Conservation (phyloP, 768 basidiomycete species). For the Psilocybe subaeruginosa region DNA sequence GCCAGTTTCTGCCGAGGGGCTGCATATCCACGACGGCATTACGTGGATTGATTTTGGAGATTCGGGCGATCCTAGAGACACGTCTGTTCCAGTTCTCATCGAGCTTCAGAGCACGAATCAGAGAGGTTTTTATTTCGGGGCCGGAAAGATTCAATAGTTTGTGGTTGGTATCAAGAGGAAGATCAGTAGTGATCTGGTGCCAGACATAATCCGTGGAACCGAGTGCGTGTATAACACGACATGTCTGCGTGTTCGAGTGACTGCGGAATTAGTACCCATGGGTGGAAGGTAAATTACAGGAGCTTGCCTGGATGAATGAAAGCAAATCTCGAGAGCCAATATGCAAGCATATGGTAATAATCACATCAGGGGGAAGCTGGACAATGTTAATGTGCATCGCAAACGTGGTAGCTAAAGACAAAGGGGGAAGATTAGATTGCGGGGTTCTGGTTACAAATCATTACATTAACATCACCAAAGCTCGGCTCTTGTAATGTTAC, state of each 20-base stretch:
- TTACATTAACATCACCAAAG: slow-evolving; percentile 6
- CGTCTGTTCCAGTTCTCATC: slow-evolving; percentile 52
- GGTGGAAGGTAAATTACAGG: neutral
- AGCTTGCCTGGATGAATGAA: slow-evolving; percentile 48
- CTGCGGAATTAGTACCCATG: slow-evolving; percentile 7
- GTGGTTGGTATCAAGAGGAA: slow-evolving; percentile 45
- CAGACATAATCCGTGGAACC: slow-evolving; percentile 56
- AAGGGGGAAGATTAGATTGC: slow-evolving; percentile 11
- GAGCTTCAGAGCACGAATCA: slow-evolving; percentile 47
- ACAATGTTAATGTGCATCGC: slow-evolving; percentile 7
- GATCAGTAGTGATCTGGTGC: slow-evolving; percentile 50
- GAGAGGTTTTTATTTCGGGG: slow-evolving; percentile 40
- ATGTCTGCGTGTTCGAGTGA: slow-evolving; percentile 30
- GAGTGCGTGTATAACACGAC: slow-evolving; percentile 61
- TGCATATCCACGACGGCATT: slow-evolving; percentile 48
- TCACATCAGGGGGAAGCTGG: slow-evolving; percentile 17
- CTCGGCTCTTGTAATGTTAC: slow-evolving; percentile 7
- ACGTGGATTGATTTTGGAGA: slow-evolving; percentile 38
- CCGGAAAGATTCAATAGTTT: slow-evolving; percentile 37
- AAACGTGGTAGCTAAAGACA: neutral
- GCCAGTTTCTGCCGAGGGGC: slow-evolving; percentile 51
- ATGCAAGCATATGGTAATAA: slow-evolving; percentile 16
- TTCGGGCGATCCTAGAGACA: slow-evolving; percentile 34
- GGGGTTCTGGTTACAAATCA: slow-evolving; percentile 9
- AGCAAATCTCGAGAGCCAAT: slow-evolving; percentile 44